Base-by-base conservation (phyloP, 2,329 filamentous ascomycete species). In the Cryphonectria japonica region DNA sequence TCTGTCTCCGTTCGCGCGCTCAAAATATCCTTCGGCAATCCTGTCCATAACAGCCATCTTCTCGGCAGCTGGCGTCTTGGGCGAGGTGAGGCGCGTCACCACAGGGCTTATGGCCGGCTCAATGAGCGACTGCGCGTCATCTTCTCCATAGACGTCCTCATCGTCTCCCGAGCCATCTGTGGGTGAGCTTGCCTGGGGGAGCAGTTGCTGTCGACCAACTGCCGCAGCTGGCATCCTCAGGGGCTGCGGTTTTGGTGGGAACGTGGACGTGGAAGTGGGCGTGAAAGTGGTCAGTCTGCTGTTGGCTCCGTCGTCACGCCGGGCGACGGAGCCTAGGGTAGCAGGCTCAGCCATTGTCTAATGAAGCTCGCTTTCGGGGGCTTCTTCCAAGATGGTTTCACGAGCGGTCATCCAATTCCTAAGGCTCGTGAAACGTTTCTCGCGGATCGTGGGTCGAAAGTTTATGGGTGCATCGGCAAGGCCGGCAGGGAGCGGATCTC, bases 71-170 rank as follows among this genome's bases (percentile, higher is more conserved):
- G 88, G 86, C 0, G 87, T 90, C 69, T 81, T 84, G 6, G 84
- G 80, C 3, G 86, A 85, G 16, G 87, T 86, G 54, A 90, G 80
- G 63, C 87, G 85, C 5, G 86, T 87, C 11, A 88, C 88, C 32
- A 82, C 82, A 8, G 83, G 83, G 76, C 87, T 90, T 73, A 91
- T 84, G 34, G 87, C 83, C 2, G 87, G 87, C 76, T 88, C 88
- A 66, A 91, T 83, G 62, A 90, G 83, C 9, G 87, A 88, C 74
- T 88, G 86, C 5, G 86, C 88, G 74, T 87, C 87, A 75, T 89
- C 87, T 82, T 86, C 84, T 64, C 82, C 81, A 41, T 83, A 82
- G 63, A 81, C 73, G 65, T 76, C 77, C 66, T 81, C 81, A 54
- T 84, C 83, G 11, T 80, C 78, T 29, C 76, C 74, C 29, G 72